Evolutionary conservation across 129 eudicot species (phyloP).

Genomic region (Escallonia herrerae): DNA sequence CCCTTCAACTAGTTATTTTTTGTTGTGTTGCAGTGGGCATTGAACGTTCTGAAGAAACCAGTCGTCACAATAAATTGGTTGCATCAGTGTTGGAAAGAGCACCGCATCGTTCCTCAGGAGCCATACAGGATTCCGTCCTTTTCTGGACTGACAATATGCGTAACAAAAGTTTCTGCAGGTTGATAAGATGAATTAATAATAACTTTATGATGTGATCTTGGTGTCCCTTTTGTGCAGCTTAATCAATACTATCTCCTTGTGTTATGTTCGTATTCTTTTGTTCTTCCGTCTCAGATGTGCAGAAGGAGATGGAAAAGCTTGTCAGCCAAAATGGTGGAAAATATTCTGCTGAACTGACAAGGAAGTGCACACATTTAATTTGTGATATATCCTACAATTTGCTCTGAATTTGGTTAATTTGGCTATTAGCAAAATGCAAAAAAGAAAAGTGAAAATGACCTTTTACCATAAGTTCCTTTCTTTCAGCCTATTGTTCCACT

Average conservation of each 20-base stretch:
- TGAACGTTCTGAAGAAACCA: conserved; percentile 64
- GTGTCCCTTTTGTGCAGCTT: conserved; percentile 4
- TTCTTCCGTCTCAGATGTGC: conserved; percentile 36
- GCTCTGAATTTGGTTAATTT: no score
- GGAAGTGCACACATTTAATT: conserved; percentile 70
- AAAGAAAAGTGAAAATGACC: no score
- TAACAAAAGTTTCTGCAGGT: conserved; percentile 79
- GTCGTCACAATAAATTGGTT: conserved; percentile 79
- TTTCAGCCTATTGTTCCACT: no score
- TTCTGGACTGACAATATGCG: conserved; percentile 77
- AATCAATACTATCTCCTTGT: conserved; percentile 10
- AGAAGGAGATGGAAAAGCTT: conserved; percentile 73
- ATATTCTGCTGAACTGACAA: conserved; percentile 89
- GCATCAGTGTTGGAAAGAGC: conserved; percentile 96
- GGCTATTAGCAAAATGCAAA: no score
- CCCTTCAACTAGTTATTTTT: conserved; percentile 5
- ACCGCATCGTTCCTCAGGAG: conserved; percentile 89
- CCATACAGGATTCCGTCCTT: conserved; percentile 84
- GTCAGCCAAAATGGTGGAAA: conserved; percentile 74
- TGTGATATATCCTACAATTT: conserved; percentile 79
- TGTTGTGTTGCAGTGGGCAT: conserved; percentile 68
- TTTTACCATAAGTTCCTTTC: no score
- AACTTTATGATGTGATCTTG: neutral
- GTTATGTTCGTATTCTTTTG: conserved; percentile 10
- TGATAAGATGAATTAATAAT: conserved; percentile 8